Evolutionary conservation across 2,329 filamentous ascomycete species (phyloP), one percentile per base, ranked within the genome.

Genomic region (Talaromyces sp.): DNA sequence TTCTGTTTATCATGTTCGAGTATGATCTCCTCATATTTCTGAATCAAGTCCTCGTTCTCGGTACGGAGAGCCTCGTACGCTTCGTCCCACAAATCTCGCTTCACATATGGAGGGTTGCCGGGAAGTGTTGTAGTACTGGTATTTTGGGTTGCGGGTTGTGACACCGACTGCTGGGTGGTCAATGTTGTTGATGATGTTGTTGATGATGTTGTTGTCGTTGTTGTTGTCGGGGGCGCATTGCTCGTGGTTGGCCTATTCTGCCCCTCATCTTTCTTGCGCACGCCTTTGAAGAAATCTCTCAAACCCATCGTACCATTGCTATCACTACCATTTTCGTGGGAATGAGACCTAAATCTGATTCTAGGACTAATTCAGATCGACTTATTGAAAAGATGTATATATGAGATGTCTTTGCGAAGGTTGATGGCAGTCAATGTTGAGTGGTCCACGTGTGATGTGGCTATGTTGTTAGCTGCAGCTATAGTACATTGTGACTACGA

Each of bases 261-360:
- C 31, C 50, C 31, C 31, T 56, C 31, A 56, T 56, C 31, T 57
- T 58, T 58, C 54, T 58, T 58, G 35, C 35, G 54, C 31, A 39
- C 52, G 15, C 54, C 35, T 41, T 43, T 58, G 13, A 58, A 43
- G 19, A 41, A 31, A 25, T 58, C 35, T 27, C 54, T 58, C 19
- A 58, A 43, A 2, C 54, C 54, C 54, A 58, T 58, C n/a, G 37
- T 19, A 5, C 35, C n/a, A 58, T 31, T 31, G 27, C 3, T 7
- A n/a, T 33, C 15, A 11, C 54, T 3, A 39, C 5, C n/a, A 27
- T 11, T n/a, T 9, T 11, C 35, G 11, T 27, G 7, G 10, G 15
- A 25, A n/a, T 58, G 54, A 7, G 31, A 41, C 10, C 3, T 7
- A 10, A 43, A 9, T 7, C 11, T 31, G 3, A 43, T 17, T 10